Evolutionary conservation across 2,329 filamentous ascomycete species (phyloP), one percentile per base, ranked within the genome.

Genomic region (Pseudopyrenochaeta lycopersici): DNA sequence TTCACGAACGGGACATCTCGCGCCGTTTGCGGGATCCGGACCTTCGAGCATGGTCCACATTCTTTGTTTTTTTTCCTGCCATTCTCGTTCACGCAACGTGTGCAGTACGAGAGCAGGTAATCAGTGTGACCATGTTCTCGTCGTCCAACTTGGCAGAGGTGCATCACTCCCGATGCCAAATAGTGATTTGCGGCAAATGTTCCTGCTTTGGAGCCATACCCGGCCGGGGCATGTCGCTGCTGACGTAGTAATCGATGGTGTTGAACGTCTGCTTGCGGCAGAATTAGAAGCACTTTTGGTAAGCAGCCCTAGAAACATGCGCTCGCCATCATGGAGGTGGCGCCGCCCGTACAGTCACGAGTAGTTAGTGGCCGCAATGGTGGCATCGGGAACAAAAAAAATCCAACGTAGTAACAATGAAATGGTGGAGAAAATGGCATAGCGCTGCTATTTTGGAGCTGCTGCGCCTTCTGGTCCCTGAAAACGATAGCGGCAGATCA

Each of bases 401-500:
- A 42, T 49, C 56, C 50, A 54, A 54, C 52, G 51, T 53, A 27
- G 49, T 54, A 31, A 48, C 38, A 49, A 52, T 41, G 55, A 58
- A 57, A 60, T 46, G 23, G 60, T 55, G 43, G 62, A 51, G 52
- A 55, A 57, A 58, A 46, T 36, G 52, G 54, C 44, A 20, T 68
- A 66, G 66, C 56, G 69, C 62, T 71, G 58, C 71, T 73, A 73
- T 72, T 73, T 69, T 69, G 60, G 65, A 61, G 48, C 2, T 54
- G 66, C 71, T 73, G 68, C 68, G 72, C 72, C 59, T 66, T 53
- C 49, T 27, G 23, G 57, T 64, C 62, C 64, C 65, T 64, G 64
- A 65, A 63, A 60, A 53, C 54, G 46, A 63, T 67, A 56, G 61
- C 54, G 68, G 68, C 58, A 66, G 64, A 62, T 68, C 68, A 70